Percentiles rank a stretch among this genome's conserved stretches.
phyloP scores from a whole-genome alignment of 768 basidiomycete genomes.

The Tulasnella sp. region DNA sequence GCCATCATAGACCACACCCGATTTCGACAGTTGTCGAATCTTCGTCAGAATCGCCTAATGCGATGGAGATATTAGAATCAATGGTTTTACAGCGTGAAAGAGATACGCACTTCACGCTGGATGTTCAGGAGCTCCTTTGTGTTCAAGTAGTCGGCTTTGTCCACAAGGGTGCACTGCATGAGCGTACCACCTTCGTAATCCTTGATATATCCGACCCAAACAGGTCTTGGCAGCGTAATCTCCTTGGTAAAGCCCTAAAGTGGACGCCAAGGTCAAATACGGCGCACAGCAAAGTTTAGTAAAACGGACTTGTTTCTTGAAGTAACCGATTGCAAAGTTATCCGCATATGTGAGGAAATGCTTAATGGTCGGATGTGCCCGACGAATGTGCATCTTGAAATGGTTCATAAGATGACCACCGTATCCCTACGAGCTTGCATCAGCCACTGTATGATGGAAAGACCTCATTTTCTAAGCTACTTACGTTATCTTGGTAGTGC shows the following conservation, averaged over 20 bases:
- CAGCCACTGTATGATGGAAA: neutral
- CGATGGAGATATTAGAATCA: neutral
- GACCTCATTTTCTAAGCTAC: constrained; percentile 13
- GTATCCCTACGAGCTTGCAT: constrained; percentile 55
- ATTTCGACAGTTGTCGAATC: constrained; percentile 72
- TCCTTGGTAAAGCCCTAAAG: constrained; percentile 83
- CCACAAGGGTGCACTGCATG: constrained; percentile 92
- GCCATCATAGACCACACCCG: constrained; percentile 78
- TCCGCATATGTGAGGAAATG: constrained; percentile 98
- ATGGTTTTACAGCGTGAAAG: neutral
- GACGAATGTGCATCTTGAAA: constrained; percentile 85
- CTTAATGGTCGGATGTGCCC: constrained; percentile 75
- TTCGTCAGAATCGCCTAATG: constrained; percentile 63
- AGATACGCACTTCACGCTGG: constrained; percentile 59
- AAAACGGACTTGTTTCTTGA: constrained; percentile 69
- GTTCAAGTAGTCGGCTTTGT: constrained; percentile 78
- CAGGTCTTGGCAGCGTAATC: constrained; percentile 76
- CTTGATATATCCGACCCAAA: constrained; percentile 99
- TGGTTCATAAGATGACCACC: constrained; percentile 98
- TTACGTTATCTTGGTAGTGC: constrained; percentile 92
- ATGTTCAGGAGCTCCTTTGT: constrained; percentile 59
- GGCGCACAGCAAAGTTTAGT: neutral
- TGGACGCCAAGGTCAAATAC: neutral
- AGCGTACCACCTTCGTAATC: constrained; percentile 99
- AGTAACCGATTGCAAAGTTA: constrained; percentile 98